phyloP scores from a whole-genome alignment of 1,284 basidiomycete genomes.

The Rhodotorula sp. region DNA sequence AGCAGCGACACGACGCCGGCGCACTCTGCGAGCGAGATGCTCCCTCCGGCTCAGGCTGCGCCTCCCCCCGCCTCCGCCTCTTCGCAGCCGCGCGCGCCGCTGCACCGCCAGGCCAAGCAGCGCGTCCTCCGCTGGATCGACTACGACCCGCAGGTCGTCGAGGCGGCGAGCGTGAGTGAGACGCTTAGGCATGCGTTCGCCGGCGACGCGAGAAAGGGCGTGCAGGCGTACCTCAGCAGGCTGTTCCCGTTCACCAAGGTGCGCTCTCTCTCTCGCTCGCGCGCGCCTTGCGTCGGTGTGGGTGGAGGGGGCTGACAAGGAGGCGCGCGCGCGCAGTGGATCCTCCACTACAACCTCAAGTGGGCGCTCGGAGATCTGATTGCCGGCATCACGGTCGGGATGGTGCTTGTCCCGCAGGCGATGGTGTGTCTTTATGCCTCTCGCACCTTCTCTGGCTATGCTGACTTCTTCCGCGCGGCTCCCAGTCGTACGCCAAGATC shows the following conservation, averaged over 20 bases:
- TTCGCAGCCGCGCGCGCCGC: background rate
- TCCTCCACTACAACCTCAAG: slow-evolving; percentile 7
- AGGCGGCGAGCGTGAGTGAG: slow-evolving; percentile 26
- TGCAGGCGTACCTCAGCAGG: slow-evolving; percentile 43
- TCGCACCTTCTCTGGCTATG: background rate
- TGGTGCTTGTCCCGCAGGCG: slow-evolving; percentile 39
- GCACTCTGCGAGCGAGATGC: background rate
- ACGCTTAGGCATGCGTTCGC: background rate
- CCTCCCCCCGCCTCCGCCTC: background rate
- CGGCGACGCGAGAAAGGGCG: background rate
- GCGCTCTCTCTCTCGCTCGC: slow-evolving; percentile 38
- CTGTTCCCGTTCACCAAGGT: slow-evolving; percentile 53
- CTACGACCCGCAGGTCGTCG: slow-evolving; percentile 26
- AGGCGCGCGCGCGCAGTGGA: slow-evolving; percentile 4
- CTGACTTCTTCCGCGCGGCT: background rate
- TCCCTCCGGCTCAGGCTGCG: background rate
- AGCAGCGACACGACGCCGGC: background rate
- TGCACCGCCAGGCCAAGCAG: background rate
- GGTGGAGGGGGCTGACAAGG: background rate
- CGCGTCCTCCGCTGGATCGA: slow-evolving; percentile 8
- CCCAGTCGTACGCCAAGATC: slow-evolving; percentile 61
- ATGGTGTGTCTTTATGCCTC: slow-evolving; percentile 23
- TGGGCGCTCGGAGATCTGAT: slow-evolving; percentile 49
- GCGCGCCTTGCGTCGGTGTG: too few relatives aligned
- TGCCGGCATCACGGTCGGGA: slow-evolving; percentile 52